Percentiles rank a stretch among this genome's conserved stretches.
Conservation (phyloP, 208 protist genomes). For the Trypanosoma lewisi region DNA sequence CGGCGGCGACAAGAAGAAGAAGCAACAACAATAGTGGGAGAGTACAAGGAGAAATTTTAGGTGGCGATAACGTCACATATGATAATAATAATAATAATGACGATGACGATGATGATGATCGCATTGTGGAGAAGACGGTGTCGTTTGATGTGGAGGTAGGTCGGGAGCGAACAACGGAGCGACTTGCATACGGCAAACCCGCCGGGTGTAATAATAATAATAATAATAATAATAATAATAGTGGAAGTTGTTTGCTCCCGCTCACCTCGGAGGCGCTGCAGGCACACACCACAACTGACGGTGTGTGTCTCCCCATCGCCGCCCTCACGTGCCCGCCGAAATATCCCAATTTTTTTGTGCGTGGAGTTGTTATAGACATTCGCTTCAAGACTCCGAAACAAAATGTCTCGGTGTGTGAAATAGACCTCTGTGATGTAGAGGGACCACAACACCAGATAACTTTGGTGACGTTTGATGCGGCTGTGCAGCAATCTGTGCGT, state of each 20-base stretch:
- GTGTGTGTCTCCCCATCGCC: slow-evolving; percentile 34
- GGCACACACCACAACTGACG: slow-evolving; percentile 8
- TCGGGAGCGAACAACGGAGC: slow-evolving; percentile 22
- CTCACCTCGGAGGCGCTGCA: slow-evolving; percentile 20
- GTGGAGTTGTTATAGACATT: slow-evolving; percentile 64
- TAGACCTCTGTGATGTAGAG: slow-evolving; percentile 76
- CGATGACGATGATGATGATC: slow-evolving; percentile 25
- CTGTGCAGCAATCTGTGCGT: slow-evolving; percentile 60
- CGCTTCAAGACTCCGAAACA: slow-evolving; percentile 66
- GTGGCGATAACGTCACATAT: too few relatives aligned
- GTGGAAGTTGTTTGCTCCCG: too few relatives aligned
- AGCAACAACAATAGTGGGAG: neutral
- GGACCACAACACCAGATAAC: slow-evolving; percentile 66
- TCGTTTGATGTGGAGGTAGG: slow-evolving; percentile 54
- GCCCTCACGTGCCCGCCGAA: slow-evolving; percentile 62
- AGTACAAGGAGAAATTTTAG: neutral
- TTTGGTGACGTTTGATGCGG: slow-evolving; percentile 71
- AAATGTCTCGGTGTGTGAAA: slow-evolving; percentile 50
- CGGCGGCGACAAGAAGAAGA: slow-evolving; percentile 1
- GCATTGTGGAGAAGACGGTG: slow-evolving; percentile 23
- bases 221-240: too few relatives aligned
- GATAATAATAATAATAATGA: slow-evolving; percentile 6
- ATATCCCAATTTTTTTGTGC: slow-evolving; percentile 55
- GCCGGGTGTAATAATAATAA: too few relatives aligned
- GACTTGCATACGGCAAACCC: too few relatives aligned